Evolutionary conservation across 495 filamentous ascomycete genomes (phyloP).

Genomic region (Trypethelium eluteriae): DNA sequence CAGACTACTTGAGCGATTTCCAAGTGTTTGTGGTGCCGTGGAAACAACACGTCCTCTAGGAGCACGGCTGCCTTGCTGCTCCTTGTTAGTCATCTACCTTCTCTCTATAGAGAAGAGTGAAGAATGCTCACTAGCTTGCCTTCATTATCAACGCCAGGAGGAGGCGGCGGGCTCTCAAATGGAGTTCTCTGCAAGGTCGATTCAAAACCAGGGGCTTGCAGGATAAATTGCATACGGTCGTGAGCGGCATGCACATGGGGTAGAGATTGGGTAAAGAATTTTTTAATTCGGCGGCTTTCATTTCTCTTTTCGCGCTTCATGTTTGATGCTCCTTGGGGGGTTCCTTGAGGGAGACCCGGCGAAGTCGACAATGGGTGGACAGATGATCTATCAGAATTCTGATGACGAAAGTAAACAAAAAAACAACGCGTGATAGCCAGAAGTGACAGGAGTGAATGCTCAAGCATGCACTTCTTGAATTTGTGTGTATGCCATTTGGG

Average conservation of each 20-base stretch:
- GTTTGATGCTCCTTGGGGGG: not conserved
- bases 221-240: not conserved
- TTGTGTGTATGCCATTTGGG: no score
- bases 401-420: no score
- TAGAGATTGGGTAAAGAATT: not conserved
- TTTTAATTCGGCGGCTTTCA: not conserved
- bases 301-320: not conserved
- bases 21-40: not conserved
- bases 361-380: no score
- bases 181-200: not conserved
- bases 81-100: not conserved
- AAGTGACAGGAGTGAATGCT: no score
- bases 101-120: not conserved
- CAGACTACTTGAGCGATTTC: not conserved
- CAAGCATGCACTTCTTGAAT: no score
- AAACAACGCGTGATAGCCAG: no score
- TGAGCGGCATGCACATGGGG: not conserved
- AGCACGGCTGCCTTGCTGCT: not conserved
- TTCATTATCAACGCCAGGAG: not conserved
- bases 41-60: not conserved
- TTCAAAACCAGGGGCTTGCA: not conserved
- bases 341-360: no score
- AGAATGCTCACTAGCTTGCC: not conserved
- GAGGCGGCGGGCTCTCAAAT: not conserved
- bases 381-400: no score